Percentiles rank a stretch among this genome's conserved stretches.
Conservation (phyloP, 192 early-diverging fungal species). For the Spinellus fusiger region DNA sequence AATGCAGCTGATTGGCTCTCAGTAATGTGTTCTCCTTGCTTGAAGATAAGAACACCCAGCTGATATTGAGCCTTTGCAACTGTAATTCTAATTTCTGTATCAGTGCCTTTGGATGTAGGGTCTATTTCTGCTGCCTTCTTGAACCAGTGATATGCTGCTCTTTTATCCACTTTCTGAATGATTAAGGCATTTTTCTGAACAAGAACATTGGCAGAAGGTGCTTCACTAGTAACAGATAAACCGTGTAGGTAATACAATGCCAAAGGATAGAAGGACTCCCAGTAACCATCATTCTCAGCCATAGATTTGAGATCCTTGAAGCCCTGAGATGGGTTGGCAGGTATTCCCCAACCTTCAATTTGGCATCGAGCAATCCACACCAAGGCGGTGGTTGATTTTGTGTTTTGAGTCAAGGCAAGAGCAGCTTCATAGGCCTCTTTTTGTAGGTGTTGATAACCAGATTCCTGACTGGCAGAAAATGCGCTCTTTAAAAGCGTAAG, state of each 20-base stretch:
- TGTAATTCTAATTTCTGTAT: neutral
- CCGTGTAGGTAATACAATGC: constrained; percentile 26
- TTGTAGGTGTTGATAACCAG: neutral
- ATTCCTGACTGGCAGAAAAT: neutral
- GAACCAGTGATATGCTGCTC: constrained; percentile 23
- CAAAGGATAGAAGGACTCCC: constrained; percentile 28
- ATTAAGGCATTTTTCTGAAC: neutral
- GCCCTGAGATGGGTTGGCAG: constrained; percentile 8
- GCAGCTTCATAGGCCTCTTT: constrained; percentile 7
- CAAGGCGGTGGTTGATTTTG: constrained; percentile 11
- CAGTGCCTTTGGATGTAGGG: neutral
- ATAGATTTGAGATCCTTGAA: constrained; percentile 14
- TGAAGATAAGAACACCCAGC: constrained; percentile 17
- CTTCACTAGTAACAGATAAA: neutral
- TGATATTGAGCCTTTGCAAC: constrained; percentile 23
- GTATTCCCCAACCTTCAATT: constrained; percentile 29
- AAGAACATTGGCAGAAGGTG: neutral
- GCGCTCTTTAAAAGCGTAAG: neutral
- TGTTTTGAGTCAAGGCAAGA: neutral
- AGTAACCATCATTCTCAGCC: constrained; percentile 6
- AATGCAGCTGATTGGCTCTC: constrained; percentile 12
- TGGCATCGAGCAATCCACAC: constrained; percentile 27
- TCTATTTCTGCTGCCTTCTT: constrained; percentile 11
- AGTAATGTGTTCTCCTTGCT: constrained; percentile 4
- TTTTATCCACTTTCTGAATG: constrained; percentile 18